These are phyloP conservation scores for Geotrichum phurueaensis DNA, from an alignment of 1,139 yeast genomes.

Conservation along the genomic window DNA sequence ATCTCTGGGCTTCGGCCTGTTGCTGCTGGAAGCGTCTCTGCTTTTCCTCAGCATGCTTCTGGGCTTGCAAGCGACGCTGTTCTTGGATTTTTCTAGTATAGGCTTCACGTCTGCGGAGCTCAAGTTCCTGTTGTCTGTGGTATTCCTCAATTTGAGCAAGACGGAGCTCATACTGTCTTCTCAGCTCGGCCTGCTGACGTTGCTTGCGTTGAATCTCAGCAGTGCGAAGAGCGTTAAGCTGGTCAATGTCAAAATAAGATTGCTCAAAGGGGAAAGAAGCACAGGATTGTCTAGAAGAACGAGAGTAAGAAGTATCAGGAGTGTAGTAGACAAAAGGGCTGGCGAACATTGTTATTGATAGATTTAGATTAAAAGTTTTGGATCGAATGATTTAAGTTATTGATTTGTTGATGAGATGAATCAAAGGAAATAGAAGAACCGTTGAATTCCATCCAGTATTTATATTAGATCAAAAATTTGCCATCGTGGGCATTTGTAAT, in stretches of 20 bases:
- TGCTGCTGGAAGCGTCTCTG: not conserved
- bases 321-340: not conserved
- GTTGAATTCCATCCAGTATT: not conserved
- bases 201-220: conserved; percentile 3
- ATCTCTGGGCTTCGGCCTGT: conserved; percentile 1
- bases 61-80: conserved; percentile 2
- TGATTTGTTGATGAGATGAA: no score
- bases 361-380: not conserved
- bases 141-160: conserved; percentile 6
- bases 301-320: not conserved
- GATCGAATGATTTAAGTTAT: no score
- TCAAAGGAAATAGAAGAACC: not conserved
- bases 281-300: not conserved
- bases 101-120: conserved; percentile 5
- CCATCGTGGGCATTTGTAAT: not conserved
- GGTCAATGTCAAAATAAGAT: not conserved
- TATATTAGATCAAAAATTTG: not conserved
- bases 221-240: conserved; percentile 1
- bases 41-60: not conserved
- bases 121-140: not conserved
- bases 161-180: conserved; percentile 6
- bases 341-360: not conserved
- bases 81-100: conserved; percentile 1
- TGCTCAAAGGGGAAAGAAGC: not conserved
- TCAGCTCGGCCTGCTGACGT: conserved; percentile 2